Evolutionary conservation across 2,329 filamentous ascomycete species (phyloP), one percentile per base, ranked within the genome.

Genomic region (Laburnicola sp.): DNA sequence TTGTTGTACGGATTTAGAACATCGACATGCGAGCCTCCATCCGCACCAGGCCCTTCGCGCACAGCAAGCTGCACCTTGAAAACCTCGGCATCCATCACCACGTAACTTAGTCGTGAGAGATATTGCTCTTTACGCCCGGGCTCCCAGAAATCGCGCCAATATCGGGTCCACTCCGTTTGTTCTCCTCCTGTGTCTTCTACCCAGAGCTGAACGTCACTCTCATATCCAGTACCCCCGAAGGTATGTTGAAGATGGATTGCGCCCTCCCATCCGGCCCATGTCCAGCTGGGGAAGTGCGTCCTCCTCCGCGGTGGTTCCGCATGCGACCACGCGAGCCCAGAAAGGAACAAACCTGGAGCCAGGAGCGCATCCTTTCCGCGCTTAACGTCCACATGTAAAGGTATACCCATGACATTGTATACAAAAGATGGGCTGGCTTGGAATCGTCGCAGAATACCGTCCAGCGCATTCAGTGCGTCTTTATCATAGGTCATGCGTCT

Each of bases 221-320:
- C 7, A 10, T 46, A 51, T 10, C 28, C 25, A 23, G 23, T n/a
- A 6, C 48, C 42, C 7, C 48, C 36, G 37, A 46, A 51, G 23
- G 48, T 46, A n/a, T 42, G 42, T 4, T 46, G 48, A 7, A 40
- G 30, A 21, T 51, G 42, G 11, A 51, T 30, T n/a, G 3, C 8
- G 25, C 36, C 54, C 47, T 48, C 32, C 51, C 54, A 54, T 16
- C 48, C 54, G 7, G 45, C 45, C 51, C 54, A 54, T 10, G 47
- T 48, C 54, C 51, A 57, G 45, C 54, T 57, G 23, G 51, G 54
- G 26, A 54, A 54, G 9, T 35, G 27, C 31, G 31, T 42, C 23
- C 45, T 37, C 6, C 48, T 38, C 16, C 40, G 35, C 22, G 54
- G 30, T 16, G 44, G n/a, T 10, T 23, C 32, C 23, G 10, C n/a